Evolutionary conservation across 164 flowering plant genomes (phyloP), one percentile per base, ranked within the genome.

Genomic region (Annona cherimola): DNA sequence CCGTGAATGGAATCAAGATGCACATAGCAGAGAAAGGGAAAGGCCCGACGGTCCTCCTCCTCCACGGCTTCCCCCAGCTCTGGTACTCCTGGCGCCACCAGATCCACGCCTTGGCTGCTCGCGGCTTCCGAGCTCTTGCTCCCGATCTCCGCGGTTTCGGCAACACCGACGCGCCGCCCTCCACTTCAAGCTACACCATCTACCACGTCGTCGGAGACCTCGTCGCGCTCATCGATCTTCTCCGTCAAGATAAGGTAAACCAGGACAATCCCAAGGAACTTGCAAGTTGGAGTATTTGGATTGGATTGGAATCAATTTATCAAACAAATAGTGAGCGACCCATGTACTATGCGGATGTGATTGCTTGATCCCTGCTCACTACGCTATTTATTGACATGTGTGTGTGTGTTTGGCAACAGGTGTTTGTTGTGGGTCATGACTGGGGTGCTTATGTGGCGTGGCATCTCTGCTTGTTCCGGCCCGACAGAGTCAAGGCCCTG

Each of bases 381-480:
- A n/a, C n/a, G n/a, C n/a, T n/a, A n/a, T n/a, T 62, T 71, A 8
- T 71, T 42, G 1, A 14, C 5, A 16, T 59, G 45, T 1, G 12
- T 11, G 42, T 12, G 12, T 18, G 1, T 45, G 14, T 63, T 63
- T 42, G 41, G 42, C 14, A 40, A 35, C 0, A 84, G 82, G 97
- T 88, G 54, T 89, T 87, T 72, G 89, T 90, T 18, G 97, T 90
- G 20, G 95, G 85, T 0, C 93, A 90, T 64, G 95, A 92, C 69
- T 90, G 90, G 94, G 97, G 97, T 0, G 93, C 97, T 0, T 0
- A 66, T 4, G 69, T 89, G 1, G 91, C 90, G 9, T 92, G 97
- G 97, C 35, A 74, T 57, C 69, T 92, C 20, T 85, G 89, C 72
- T 64, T 89, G 77, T 83, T 76, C 45, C 75, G 97, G 16, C 96